Evolutionary conservation across 768 basidiomycete species (phyloP), one percentile per base, ranked within the genome.

Genomic region (Tricholoma matsutake): DNA sequence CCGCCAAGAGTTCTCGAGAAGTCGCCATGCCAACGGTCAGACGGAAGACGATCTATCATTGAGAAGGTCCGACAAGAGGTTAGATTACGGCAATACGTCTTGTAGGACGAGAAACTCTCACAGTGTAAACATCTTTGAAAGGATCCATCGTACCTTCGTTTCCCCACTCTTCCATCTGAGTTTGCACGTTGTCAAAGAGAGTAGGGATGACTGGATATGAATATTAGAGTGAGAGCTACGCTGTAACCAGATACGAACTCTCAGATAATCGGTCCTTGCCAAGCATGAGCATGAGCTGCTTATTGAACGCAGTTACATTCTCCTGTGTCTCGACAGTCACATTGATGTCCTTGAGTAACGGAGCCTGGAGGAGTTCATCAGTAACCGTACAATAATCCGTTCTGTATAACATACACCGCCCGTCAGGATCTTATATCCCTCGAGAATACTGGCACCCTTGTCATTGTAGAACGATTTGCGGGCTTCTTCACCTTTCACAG

Each of bases 361-460:
- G 72, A 10, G 67, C 55, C 62, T 65, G 18, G 34, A n/a, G 14
- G 11, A 56, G 56, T 39, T 22, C 37, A 39, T 10, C 37, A 35
- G 9, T 4, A 54, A 16, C 28, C 9, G 43, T 14, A 18, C 28
- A 11, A 32, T 45, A 14, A 11, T 32, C 2, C 20, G 9, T 16
- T 2, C 3, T 6, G 20, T 43, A 20, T 25, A 28, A 13, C 71
- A 51, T 35, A 73, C 72, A 35, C 66, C 69, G 6, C 73, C 74
- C 63, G 74, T 69, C 1, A 76, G 68, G 18, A 78, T 71, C 32
- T 68, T 70, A 53, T 76, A 77, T 1, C 76, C 77, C 59, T 76
- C 73, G 16, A 58, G 59, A 43, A 75, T 69, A 39, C 68, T 63
- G 14, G 76, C 62, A 39, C 60, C 63, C 53, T 68, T 71, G 13